Conservation (phyloP, 2,329 filamentous ascomycete species). For the Xylaria sp. region DNA sequence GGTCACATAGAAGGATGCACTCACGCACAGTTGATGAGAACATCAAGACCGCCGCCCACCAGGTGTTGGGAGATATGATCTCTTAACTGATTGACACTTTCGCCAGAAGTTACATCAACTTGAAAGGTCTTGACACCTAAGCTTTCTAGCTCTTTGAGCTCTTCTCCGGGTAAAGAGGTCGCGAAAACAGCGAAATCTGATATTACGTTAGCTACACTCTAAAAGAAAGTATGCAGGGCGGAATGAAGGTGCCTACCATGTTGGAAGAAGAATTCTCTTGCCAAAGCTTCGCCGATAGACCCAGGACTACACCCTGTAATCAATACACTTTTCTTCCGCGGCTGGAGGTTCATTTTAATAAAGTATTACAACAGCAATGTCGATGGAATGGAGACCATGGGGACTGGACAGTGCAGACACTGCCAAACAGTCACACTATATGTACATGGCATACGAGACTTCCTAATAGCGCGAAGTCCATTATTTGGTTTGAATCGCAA, state of each 20-base stretch:
- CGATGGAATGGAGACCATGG: not conserved
- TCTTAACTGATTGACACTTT: slow-evolving; percentile 21
- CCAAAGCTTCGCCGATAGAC: slow-evolving; percentile 35
- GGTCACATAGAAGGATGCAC: slow-evolving; percentile 7
- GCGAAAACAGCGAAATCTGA: slow-evolving; percentile 26
- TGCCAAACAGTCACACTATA: slow-evolving; percentile 11
- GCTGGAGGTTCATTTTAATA: slow-evolving; percentile 21
- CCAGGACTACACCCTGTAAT: slow-evolving; percentile 35
- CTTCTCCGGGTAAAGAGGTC: slow-evolving; percentile 30
- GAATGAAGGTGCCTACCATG: slow-evolving; percentile 9
- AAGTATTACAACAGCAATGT: not conserved
- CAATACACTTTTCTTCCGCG: slow-evolving; percentile 24
- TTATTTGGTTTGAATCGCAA: not conserved
- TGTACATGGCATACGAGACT: not conserved
- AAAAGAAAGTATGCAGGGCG: not conserved
- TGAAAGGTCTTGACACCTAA: slow-evolving; percentile 22
- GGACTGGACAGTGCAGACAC: not conserved
- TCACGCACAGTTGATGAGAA: slow-evolving; percentile 37
- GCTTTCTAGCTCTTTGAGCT: slow-evolving; percentile 22
- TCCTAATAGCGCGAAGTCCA: not conserved
- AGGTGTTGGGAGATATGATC: slow-evolving; percentile 9
- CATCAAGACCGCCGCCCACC: slow-evolving; percentile 31
- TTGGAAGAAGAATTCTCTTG: slow-evolving; percentile 31
- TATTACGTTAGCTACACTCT: slow-evolving; percentile 7
- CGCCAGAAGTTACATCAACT: slow-evolving; percentile 30